A percentile compares a stretch with the other conserved stretches of the same genome.
Evolutionary conservation across 2,329 filamentous ascomycete genomes (phyloP).

Genomic region (Clarireedia paspali): DNA sequence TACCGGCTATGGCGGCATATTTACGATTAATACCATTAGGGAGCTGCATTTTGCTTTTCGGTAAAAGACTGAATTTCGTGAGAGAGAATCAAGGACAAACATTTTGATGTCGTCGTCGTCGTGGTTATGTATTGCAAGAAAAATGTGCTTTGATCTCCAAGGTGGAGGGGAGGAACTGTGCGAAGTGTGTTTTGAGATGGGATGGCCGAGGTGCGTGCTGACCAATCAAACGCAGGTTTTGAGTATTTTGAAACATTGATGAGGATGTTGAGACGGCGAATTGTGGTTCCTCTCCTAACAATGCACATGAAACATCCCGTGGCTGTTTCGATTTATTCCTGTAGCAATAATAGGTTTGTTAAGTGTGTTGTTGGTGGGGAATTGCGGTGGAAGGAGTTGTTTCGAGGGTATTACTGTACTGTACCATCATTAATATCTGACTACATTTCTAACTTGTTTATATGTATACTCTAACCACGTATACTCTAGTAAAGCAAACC

Average conservation of each 20-base stretch:
- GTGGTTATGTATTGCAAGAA: not conserved
- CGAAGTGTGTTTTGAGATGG: conserved; percentile 8
- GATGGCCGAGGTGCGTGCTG: not conserved
- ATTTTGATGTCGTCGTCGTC: not conserved
- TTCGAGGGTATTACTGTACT: no score
- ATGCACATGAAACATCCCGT: not conserved
- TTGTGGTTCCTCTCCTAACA: not conserved
- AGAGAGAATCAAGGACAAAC: not conserved
- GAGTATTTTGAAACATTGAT: conserved; percentile 1
- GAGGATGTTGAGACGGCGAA: not conserved
- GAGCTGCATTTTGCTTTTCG: not conserved
- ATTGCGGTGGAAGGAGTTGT: no score
- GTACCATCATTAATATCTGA: no score
- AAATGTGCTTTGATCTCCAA: conserved; percentile 9
- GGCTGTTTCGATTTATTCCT: no score
- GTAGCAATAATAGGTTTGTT: not conserved
- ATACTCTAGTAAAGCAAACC: not conserved
- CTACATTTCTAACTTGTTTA: no score
- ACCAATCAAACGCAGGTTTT: not conserved
- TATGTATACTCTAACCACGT: not conserved
- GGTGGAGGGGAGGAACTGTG: conserved; percentile 1
- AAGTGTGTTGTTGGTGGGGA: no score
- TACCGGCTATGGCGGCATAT: conserved; percentile 15
- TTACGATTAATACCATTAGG: conserved; percentile 13
- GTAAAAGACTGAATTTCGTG: not conserved